A percentile compares a stretch with the other conserved stretches of the same genome.
phyloP scores from a whole-genome alignment of 306 rosid species.

The Acacia crassicarpa region DNA sequence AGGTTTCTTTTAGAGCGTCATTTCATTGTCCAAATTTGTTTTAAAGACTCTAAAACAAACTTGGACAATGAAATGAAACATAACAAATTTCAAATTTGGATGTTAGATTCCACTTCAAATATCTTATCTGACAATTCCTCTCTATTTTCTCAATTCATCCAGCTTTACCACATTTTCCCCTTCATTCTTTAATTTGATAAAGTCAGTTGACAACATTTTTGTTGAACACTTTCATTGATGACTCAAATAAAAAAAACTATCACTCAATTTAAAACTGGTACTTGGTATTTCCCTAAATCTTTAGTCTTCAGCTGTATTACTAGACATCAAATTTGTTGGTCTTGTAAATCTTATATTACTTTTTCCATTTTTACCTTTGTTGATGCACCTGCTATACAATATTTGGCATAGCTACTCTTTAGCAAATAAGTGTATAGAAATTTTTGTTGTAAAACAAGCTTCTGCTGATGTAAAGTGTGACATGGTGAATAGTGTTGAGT shows the following conservation, averaged over 20 bases:
- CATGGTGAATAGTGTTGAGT: background rate
- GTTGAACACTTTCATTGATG: background rate
- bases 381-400: background rate
- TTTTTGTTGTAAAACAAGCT: background rate
- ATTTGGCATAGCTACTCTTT: background rate
- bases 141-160: background rate
- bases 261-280: background rate
- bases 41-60: background rate
- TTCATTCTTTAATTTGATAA: background rate
- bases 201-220: background rate
- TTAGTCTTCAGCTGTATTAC: background rate
- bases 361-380: no score
- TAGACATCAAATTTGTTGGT: background rate
- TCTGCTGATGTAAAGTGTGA: background rate
- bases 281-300: background rate
- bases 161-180: background rate
- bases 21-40: no score
- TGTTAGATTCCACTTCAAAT: conserved; percentile 5
- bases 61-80: background rate
- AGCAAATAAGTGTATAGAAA: background rate
- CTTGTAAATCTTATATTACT: background rate
- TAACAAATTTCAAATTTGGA: background rate
- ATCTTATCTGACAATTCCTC: background rate
- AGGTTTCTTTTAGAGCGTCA: background rate
- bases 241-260: background rate